phyloP scores from a whole-genome alignment of 2,329 filamentous ascomycete genomes.

The Claviceps pazoutovae region DNA sequence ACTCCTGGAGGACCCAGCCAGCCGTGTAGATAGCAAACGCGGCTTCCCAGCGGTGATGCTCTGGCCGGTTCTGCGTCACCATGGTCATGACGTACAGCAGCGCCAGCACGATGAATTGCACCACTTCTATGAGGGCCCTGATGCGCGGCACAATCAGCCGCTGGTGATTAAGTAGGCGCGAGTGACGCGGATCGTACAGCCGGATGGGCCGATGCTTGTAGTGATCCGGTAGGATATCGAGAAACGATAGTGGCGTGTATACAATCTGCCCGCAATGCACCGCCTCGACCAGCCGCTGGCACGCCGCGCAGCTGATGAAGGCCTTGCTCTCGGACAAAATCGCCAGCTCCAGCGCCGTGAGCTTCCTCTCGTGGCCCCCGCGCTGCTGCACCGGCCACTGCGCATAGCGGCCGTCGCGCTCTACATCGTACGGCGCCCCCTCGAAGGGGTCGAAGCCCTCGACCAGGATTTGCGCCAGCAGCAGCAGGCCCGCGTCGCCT shows the following conservation, averaged over 20 bases:
- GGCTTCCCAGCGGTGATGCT: conserved; percentile 38
- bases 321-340: conserved; percentile 59
- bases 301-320: conserved; percentile 51
- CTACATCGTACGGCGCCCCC: conserved; percentile 47
- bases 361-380: conserved; percentile 33
- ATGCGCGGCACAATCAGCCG: conserved; percentile 57
- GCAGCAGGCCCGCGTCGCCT: conserved; percentile 46
- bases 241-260: conserved; percentile 55
- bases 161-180: conserved; percentile 55
- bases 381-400: conserved; percentile 26
- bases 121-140: conserved; percentile 50
- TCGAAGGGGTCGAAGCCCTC: conserved; percentile 61
- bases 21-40: conserved; percentile 49
- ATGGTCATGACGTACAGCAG: conserved; percentile 51
- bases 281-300: conserved; percentile 56
- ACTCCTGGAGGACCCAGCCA: conserved; percentile 55
- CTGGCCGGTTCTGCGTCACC: conserved; percentile 35
- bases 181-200: conserved; percentile 52
- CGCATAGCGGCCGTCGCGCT: conserved; percentile 28
- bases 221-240: conserved; percentile 61
- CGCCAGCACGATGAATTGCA: conserved; percentile 51
- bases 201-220: conserved; percentile 59
- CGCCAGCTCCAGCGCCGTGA: conserved; percentile 57
- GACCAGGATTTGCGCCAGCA: conserved; percentile 54
- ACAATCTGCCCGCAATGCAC: conserved; percentile 55